A percentile compares a stretch with the other conserved stretches of the same genome.
Evolutionary conservation across 495 filamentous ascomycete species (phyloP).

Genomic region (Aspergillus coremiiformis): DNA sequence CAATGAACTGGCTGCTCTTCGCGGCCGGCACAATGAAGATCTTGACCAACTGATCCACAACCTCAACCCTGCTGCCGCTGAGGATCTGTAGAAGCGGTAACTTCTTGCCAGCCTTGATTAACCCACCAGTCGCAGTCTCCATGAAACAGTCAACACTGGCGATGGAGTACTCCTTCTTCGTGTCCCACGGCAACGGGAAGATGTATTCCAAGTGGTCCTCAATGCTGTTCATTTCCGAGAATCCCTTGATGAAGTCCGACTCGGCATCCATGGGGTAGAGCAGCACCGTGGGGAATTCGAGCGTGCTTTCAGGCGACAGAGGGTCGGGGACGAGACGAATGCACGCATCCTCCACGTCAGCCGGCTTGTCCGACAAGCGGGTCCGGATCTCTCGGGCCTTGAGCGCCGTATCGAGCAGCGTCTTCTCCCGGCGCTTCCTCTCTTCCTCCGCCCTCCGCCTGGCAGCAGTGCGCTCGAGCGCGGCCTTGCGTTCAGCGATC

Average conservation of each 20-base stretch:
- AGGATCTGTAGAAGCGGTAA: conserved; percentile 66
- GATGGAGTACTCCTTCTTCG: conserved; percentile 53
- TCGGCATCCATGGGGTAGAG: conserved; percentile 75
- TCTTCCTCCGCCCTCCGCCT: conserved; percentile 44
- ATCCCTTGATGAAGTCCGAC: conserved; percentile 82
- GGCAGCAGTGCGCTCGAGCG: conserved; percentile 30
- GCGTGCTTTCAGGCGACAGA: conserved; percentile 56
- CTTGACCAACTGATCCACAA: conserved; percentile 77
- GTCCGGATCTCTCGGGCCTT: conserved; percentile 62
- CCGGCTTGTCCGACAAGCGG: conserved; percentile 58
- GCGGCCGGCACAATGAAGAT: conserved; percentile 70
- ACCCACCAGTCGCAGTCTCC: conserved; percentile 70
- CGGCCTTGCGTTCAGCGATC: conserved; percentile 44
- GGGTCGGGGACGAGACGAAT: conserved; percentile 65
- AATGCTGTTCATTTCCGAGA: conserved; percentile 63
- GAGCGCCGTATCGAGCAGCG: conserved; percentile 62
- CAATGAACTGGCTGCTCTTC: conserved; percentile 64
- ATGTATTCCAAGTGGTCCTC: conserved; percentile 72
- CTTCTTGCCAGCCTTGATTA: conserved; percentile 88
- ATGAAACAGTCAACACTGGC: conserved; percentile 77
- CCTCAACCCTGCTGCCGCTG: conserved; percentile 67
- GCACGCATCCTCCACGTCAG: conserved; percentile 74
- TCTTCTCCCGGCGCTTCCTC: conserved; percentile 45
- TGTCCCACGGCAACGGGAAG: conserved; percentile 80
- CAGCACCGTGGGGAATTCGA: conserved; percentile 73